Evolutionary conservation across 306 rosid species (phyloP).

Genomic region (Boehmeria nivea): DNA sequence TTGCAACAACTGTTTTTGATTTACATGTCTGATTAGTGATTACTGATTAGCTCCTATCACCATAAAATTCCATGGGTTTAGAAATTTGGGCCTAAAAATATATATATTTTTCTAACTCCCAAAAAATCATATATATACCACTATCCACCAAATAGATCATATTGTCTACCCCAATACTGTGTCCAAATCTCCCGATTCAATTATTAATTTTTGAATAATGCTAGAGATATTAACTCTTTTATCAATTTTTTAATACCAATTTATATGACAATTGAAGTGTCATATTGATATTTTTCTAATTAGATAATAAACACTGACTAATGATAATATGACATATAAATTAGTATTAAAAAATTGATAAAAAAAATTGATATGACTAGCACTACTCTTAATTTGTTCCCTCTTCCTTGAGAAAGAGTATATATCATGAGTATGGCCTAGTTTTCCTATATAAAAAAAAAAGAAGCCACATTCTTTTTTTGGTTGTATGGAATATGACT

Average conservation of each 20-base stretch:
- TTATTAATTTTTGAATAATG: constrained; percentile 23
- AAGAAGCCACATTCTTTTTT: constrained; percentile 20
- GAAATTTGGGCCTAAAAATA: constrained; percentile 24
- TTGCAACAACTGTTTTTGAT: constrained; percentile 32
- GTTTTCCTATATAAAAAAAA: constrained; percentile 19
- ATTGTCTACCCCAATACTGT: constrained; percentile 27
- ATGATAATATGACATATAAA: too few species aligned
- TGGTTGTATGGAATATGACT: neutral
- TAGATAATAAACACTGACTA: too few species aligned
- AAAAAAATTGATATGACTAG: too few species aligned
- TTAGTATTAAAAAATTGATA: too few species aligned
- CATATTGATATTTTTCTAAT: too few species aligned
- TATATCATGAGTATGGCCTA: constrained; percentile 10
- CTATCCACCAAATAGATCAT: constrained; percentile 19
- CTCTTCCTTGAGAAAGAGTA: too few species aligned
- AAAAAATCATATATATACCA: constrained; percentile 15
- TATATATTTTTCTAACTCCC: constrained; percentile 19
- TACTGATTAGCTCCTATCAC: neutral
- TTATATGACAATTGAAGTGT: too few species aligned
- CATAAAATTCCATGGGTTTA: constrained; percentile 24
- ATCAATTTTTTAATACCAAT: too few species aligned
- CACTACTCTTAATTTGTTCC: too few species aligned
- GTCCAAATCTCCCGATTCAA: constrained; percentile 31
- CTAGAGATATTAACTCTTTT: too few species aligned
- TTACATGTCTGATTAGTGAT: constrained; percentile 28